phyloP scores from a whole-genome alignment of 352 stramenopile genomes.

The Thraustochytrium sp. region DNA sequence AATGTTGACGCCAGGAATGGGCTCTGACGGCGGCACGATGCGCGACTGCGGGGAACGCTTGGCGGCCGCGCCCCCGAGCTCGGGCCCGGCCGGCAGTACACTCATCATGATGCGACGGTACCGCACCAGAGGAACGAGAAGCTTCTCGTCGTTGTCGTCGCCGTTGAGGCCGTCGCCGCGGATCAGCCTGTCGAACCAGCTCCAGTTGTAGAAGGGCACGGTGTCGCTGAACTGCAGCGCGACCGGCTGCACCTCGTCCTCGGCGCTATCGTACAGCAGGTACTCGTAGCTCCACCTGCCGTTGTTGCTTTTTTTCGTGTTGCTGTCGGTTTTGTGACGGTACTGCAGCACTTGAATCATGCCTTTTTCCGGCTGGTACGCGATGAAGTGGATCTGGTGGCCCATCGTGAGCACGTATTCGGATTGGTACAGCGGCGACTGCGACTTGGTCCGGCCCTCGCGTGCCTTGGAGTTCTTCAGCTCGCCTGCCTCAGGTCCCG shows the following conservation, averaged over 20 bases:
- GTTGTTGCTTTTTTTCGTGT: background rate
- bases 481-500: too few species aligned
- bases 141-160: background rate
- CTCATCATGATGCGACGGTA: constrained; percentile 33
- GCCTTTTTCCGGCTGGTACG: background rate
- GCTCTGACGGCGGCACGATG: background rate
- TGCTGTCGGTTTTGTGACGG: background rate
- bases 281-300: constrained; percentile 17
- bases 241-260: background rate
- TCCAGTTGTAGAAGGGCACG: constrained; percentile 2
- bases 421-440: too few species aligned
- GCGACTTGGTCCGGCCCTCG: too few species aligned
- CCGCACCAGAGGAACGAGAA: background rate
- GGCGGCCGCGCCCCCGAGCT: background rate
- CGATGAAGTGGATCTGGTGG: constrained; percentile 23
- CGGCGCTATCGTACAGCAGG: constrained; percentile 20
- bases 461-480: too few species aligned
- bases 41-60: background rate
- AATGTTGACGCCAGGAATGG: background rate
- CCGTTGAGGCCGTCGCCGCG: background rate
- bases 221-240: background rate
- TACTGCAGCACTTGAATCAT: background rate
- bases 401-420: constrained; percentile 23
- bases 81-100: background rate
- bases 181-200: background rate